Evolutionary conservation across 192 early-diverging fungal species (phyloP), one percentile per base, ranked within the genome.

Genomic region (Funneliformis geosporum): DNA sequence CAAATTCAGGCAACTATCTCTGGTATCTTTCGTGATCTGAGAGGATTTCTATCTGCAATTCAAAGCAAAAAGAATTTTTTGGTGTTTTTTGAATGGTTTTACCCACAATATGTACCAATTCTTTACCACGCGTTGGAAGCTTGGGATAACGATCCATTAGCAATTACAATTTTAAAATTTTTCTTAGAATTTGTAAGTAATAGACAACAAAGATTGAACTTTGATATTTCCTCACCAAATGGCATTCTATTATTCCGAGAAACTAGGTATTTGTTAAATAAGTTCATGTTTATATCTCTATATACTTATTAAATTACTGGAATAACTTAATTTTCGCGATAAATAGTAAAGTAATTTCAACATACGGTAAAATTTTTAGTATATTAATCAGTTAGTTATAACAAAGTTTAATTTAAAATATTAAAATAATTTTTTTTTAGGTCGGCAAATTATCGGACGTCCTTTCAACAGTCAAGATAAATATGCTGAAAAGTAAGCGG

Each of bases 211-310:
- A 89, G 96, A 44, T 84, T 96, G 59, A 88, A 86, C 55, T 96
- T 96, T 88, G 96, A 96, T 40, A 88, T 93, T 42, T 90, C 93
- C 14, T 94, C 94, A 16, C 87, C 95, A 8, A 95, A 95, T 75
- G 96, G 96, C 18, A 94, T 97, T 38, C 86, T 97, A 40, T 84
- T 97, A 25, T 97, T 97, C 86, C 89, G 94, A 76, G 94, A 96
- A 81, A 93, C 94, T 4, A 94, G 93, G 80, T 89, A 88, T 76
- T 85, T 89, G 10, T 64, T 69, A 5, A 6, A 62, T 21, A 2
- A 25, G 7, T 9, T 16, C 27, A 44, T 65, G 46, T 12, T 43
- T 27, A 21, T 27, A 44, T 65, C 55, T 39, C 40, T 68, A 47
- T 69, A 60, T 9, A 33, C 28, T 47, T 21, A 55, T 43, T 39